Percentiles rank a stretch among this genome's conserved stretches.
These are phyloP conservation scores for Solanum aculeatissimum DNA, from an alignment of 305 asterid species.

Conservation along the genomic window DNA sequence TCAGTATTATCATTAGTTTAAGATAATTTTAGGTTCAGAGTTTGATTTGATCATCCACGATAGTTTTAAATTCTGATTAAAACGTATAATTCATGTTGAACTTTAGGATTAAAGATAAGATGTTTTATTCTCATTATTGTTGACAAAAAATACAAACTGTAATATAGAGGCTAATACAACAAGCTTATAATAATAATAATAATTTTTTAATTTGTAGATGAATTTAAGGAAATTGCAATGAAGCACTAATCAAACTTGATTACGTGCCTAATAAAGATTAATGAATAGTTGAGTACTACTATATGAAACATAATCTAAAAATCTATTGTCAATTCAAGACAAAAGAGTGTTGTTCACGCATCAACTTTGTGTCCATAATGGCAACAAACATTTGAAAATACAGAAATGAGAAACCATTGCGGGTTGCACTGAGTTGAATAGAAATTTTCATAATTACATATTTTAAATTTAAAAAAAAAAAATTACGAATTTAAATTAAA, in stretches of 20 bases:
- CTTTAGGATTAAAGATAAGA: neutral
- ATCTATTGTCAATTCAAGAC: neutral
- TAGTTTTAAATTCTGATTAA: neutral
- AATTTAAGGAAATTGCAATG: neutral
- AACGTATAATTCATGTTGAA: neutral
- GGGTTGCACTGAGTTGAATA: rapidly evolving
- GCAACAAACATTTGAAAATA: neutral
- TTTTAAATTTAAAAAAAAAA: neutral
- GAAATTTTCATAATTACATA: neutral
- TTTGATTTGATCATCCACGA: neutral
- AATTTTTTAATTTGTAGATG: no score
- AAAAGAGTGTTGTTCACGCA: neutral
- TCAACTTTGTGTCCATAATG: neutral
- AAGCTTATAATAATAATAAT: no score
- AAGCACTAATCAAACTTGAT: neutral
- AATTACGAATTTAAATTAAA: neutral
- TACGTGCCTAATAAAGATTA: neutral
- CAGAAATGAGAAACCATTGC: no score
- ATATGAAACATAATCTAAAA: neutral
- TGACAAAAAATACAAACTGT: neutral
- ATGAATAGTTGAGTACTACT: neutral
- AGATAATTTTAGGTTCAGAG: neutral
- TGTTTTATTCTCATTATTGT: neutral
- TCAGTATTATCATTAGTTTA: neutral
- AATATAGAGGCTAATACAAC: neutral